These are phyloP conservation scores for Thermothelomyces thermophilus DNA, from an alignment of 2,329 filamentous ascomycete species.

Conservation along the genomic window DNA sequence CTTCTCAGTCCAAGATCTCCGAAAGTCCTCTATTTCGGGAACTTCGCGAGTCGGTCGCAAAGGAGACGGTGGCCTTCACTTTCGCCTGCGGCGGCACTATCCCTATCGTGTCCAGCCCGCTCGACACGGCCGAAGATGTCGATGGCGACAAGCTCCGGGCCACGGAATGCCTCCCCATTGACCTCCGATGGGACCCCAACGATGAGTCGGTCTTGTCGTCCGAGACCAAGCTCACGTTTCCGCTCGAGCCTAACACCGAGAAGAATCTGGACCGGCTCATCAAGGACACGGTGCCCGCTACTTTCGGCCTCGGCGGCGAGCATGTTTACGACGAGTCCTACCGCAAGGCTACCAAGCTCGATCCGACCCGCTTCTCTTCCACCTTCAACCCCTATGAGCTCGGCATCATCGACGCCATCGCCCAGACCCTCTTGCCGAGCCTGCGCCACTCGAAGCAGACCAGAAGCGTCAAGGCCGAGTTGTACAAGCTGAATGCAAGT, in stretches of 20 bases:
- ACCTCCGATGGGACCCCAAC: constrained; percentile 21
- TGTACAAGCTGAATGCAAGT: constrained; percentile 45
- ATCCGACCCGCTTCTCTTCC: constrained; percentile 38
- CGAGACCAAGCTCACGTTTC: constrained; percentile 17
- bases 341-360: constrained; percentile 47
- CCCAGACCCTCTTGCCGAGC: constrained; percentile 38
- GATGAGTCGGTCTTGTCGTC: background rate
- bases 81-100: constrained; percentile 15
- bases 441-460: constrained; percentile 24
- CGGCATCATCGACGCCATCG: constrained; percentile 46
- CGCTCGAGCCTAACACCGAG: constrained; percentile 1
- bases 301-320: constrained; percentile 39
- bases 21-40: background rate
- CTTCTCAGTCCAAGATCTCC: background rate
- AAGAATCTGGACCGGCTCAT: constrained; percentile 25
- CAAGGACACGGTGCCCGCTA: constrained; percentile 37
- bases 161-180: constrained; percentile 4
- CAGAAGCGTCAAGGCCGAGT: constrained; percentile 38
- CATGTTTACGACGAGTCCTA: constrained; percentile 47
- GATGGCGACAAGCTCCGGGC: background rate
- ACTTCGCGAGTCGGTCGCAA: background rate
- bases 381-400: constrained; percentile 45
- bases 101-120: constrained; percentile 4
- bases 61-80: background rate
- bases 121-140: background rate